These are phyloP conservation scores for Entomortierella beljakovae DNA, from an alignment of 192 early-diverging fungal genomes.

Conservation along the genomic window DNA sequence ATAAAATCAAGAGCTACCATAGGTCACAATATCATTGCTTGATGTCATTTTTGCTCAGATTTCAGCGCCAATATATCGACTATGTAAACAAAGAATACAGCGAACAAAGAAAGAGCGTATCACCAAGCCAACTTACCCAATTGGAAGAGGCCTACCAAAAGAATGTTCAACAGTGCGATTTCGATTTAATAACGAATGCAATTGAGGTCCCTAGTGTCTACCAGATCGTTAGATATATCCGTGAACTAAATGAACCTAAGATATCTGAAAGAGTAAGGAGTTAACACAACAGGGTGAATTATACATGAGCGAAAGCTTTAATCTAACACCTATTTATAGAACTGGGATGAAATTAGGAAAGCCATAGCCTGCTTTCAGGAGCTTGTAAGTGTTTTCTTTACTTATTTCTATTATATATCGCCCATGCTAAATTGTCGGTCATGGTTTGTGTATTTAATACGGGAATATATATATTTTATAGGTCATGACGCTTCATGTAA, in stretches of 20 bases:
- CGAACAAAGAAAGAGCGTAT: constrained; percentile 14
- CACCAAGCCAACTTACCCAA: background rate
- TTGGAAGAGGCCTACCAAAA: constrained; percentile 20
- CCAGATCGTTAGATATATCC: constrained; percentile 48
- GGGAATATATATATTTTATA: constrained; percentile 19
- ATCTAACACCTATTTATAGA: too few relatives aligned
- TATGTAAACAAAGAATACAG: constrained; percentile 19
- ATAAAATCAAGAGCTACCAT: constrained; percentile 55
- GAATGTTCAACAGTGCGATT: constrained; percentile 32
- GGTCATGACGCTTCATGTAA: constrained; percentile 63
- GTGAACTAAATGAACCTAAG: constrained; percentile 30
- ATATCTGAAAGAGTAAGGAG: too few relatives aligned
- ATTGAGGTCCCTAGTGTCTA: constrained; percentile 48
- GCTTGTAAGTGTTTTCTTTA: constrained; percentile 63
- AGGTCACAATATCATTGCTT: constrained; percentile 53
- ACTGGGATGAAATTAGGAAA: constrained; percentile 62
- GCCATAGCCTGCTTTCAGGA: constrained; percentile 71
- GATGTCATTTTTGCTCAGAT: constrained; percentile 55
- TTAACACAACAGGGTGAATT: too few relatives aligned
- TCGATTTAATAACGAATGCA: constrained; percentile 46
- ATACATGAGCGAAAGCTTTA: too few relatives aligned
- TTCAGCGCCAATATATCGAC: constrained; percentile 27
- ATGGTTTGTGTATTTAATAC: too few relatives aligned
- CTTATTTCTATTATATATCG: too few relatives aligned
- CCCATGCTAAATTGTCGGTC: too few relatives aligned